phyloP scores from a whole-genome alignment of 768 basidiomycete species.

The Suillus fuscotomentosus region DNA sequence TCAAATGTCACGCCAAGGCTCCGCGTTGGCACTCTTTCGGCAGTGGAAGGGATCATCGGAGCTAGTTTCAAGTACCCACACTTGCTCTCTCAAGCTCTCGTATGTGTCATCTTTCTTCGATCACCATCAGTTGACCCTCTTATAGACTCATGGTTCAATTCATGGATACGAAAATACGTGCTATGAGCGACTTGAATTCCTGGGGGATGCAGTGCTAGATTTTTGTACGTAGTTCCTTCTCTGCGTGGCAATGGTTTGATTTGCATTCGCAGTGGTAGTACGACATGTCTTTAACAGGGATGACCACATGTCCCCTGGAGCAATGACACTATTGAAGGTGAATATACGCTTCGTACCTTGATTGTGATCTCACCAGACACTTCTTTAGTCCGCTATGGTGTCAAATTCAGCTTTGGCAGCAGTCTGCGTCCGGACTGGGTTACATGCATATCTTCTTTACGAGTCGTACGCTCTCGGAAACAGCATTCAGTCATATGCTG shows the following conservation, averaged over 20 bases:
- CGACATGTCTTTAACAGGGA: conserved; percentile 67
- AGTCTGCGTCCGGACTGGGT: conserved; percentile 65
- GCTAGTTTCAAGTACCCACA: conserved; percentile 60
- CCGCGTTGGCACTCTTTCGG: conserved; percentile 45
- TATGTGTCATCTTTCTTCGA: conserved; percentile 26
- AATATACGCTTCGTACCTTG: neutral
- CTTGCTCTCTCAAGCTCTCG: conserved; percentile 72
- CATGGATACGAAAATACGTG: conserved; percentile 53
- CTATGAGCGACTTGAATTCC: conserved; percentile 79
- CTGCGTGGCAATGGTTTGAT: neutral
- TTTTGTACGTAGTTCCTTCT: conserved; percentile 51
- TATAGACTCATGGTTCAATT: conserved; percentile 67
- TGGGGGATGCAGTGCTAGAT: conserved; percentile 85
- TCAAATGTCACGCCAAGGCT: conserved; percentile 45
- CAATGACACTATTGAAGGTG: conserved; percentile 79
- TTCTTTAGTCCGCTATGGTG: conserved; percentile 75
- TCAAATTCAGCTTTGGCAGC: conserved; percentile 78
- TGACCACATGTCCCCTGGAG: conserved; percentile 66
- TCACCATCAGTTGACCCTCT: conserved; percentile 10
- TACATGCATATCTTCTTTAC: conserved; percentile 60
- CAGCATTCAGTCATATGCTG: conserved; percentile 53
- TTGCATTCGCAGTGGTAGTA: conserved; percentile 58
- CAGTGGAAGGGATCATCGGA: conserved; percentile 64
- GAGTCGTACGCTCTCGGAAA: conserved; percentile 52
- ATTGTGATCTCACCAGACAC: neutral